Evolutionary conservation across 2,329 filamentous ascomycete species (phyloP).

Genomic region (Celoporthe dispersa): DNA sequence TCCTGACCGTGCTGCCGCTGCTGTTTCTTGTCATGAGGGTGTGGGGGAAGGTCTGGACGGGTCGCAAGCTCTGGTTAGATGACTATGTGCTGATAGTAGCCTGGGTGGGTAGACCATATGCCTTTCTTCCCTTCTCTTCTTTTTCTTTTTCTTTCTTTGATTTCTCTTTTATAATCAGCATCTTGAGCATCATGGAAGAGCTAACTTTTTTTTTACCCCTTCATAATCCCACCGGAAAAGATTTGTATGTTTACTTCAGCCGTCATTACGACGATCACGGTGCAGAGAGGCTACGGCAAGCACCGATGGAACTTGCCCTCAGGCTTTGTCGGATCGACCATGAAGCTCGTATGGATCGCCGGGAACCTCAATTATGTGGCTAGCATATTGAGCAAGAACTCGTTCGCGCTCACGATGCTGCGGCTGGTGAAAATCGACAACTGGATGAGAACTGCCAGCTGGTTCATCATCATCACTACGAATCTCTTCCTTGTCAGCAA

Average conservation of each 20-base stretch:
- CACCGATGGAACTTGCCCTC: background rate
- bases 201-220: background rate
- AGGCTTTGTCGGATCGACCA: background rate
- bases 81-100: slow-evolving; percentile 7
- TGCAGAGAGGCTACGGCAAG: background rate
- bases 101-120: background rate
- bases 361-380: background rate
- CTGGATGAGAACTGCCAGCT: background rate
- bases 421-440: background rate
- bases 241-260: background rate
- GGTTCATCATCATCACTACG: slow-evolving; percentile 1
- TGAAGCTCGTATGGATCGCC: background rate
- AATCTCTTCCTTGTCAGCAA: background rate
- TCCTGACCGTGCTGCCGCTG: background rate
- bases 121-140: background rate
- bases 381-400: slow-evolving; percentile 4
- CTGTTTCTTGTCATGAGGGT: background rate
- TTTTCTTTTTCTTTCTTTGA: background rate
- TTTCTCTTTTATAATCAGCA: background rate
- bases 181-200: background rate
- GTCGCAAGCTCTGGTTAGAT: background rate
- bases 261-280: background rate
- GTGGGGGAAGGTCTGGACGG: background rate
- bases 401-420: background rate
- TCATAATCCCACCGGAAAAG: no score